Conservation (phyloP, 176 grass and related monocot genomes). For the Leersia perrieri region DNA sequence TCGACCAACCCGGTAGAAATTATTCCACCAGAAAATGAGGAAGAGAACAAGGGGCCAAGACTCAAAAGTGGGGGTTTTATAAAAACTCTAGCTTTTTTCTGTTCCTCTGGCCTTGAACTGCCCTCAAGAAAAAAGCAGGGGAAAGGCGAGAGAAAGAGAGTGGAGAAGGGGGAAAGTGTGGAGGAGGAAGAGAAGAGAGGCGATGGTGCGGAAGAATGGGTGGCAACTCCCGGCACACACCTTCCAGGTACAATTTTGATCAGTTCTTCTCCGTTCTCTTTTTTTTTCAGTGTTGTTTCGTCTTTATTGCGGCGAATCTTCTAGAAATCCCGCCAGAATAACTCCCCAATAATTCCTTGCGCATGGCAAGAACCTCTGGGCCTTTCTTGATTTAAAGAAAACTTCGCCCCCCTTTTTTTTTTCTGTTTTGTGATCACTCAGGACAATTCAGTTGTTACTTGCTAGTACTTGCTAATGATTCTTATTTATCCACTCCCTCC, state of each 20-base stretch:
- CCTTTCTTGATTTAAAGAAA: neutral
- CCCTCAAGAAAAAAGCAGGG: constrained; percentile 29
- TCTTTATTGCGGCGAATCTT: neutral
- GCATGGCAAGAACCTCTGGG: neutral
- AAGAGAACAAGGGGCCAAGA: constrained; percentile 12
- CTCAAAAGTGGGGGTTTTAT: neutral
- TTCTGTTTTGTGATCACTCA: neutral
- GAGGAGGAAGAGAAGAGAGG: neutral
- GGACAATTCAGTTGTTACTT: neutral
- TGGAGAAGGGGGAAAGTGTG: neutral
- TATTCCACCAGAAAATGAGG: constrained; percentile 5
- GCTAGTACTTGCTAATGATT: neutral
- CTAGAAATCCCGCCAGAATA: neutral
- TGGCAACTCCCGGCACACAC: constrained; percentile 89
- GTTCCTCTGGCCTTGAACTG: constrained; percentile 1
- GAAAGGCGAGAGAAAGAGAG: neutral
- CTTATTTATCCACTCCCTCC: neutral
- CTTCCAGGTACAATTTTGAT: constrained; percentile 52
- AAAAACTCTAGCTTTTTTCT: neutral
- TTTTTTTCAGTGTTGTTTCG: neutral
- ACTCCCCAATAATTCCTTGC: neutral
- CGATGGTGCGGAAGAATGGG: constrained; percentile 80
- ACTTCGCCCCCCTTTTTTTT: neutral
- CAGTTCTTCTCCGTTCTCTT: neutral
- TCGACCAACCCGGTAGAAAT: neutral